Base-by-base conservation (phyloP, 768 basidiomycete species). In the Lactarius hatsudake region DNA sequence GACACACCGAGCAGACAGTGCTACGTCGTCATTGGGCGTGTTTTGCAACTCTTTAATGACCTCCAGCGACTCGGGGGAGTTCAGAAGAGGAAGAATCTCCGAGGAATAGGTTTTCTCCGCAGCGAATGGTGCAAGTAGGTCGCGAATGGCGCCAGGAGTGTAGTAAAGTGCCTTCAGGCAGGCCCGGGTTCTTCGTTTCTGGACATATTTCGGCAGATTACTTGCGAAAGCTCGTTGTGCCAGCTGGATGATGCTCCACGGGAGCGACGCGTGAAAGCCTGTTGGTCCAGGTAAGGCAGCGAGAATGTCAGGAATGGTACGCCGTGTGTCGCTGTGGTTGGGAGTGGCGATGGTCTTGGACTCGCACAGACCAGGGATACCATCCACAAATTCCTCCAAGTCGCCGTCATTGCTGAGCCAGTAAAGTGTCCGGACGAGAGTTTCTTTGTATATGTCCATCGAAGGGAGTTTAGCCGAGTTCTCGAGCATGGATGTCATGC, bases 241-340 rank as follows among this genome's bases (percentile, higher is more conserved):
- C 28, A 55, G 26, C 5, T 26, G 26, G 0, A 55, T 5, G 26
- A 55, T 55, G 7, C 5, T 30, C 54, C 54, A 55, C 5, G 54
- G 18, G 26, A 55, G 54, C 13, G 23, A 26, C 13, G 13, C 13
- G 30, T 7, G 9, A 20, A 7, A 55, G 7, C 4, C 8, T 12
- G 2, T 20, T n/a, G 9, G 43, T 45, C 20, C 43, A 45, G 43
- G 43, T 45, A 45, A 45, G 43, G 1, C 43, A 2, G 28, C 54
- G 28, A 55, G 18, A 9, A 32, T 0, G 30, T 32, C 30, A 0
- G 0, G 30, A 8, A 32, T 4, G 54, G 30, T 26, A 2, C 26
- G 26, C 10, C 6, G 4, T 2, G 6, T 0, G 18, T 20, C 5
- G 6, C 34, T 2, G 8, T 12, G 0, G 26, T 18, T 3, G 30